These are phyloP conservation scores for Saccharomyces kudriavzevii DNA, from an alignment of 805 yeast genomes.

Conservation along the genomic window DNA sequence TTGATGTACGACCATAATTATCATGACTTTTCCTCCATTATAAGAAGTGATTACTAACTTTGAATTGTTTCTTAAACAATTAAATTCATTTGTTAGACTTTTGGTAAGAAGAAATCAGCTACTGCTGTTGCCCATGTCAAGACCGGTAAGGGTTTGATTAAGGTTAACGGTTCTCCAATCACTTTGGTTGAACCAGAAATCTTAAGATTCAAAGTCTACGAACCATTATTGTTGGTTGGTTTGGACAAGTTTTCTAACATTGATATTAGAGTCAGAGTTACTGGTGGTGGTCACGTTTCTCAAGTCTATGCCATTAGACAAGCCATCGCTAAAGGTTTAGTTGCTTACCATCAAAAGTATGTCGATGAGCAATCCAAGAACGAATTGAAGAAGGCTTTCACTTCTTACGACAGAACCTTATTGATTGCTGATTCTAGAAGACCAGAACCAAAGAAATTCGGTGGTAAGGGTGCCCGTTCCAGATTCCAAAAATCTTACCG, in stretches of 20 bases:
- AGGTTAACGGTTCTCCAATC: slow-evolving; percentile 99
- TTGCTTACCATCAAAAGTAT: slow-evolving; percentile 98
- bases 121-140: slow-evolving; percentile 99
- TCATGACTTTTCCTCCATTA: not conserved
- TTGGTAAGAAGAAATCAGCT: slow-evolving; percentile 99
- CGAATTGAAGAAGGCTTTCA: slow-evolving; percentile 97
- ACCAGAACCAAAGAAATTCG: slow-evolving; percentile 99
- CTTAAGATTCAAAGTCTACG: slow-evolving; percentile 99
- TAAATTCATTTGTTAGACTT: slow-evolving; percentile 53
- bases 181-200: slow-evolving; percentile 98
- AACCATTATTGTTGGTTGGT: slow-evolving; percentile 96
- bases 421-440: slow-evolving; percentile 99
- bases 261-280: slow-evolving; percentile 97
- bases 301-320: slow-evolving; percentile 99
- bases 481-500: slow-evolving; percentile 99
- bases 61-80: not conserved
- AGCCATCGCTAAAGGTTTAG: slow-evolving; percentile 98
- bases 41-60: slow-evolving; percentile 7
- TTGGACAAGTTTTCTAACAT: slow-evolving; percentile 97
- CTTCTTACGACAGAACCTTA: slow-evolving; percentile 97
- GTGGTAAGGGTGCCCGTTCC: slow-evolving; percentile 99
- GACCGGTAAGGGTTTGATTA: slow-evolving; percentile 98
- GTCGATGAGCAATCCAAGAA: slow-evolving; percentile 99
- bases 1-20: not conserved
- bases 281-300: slow-evolving; percentile 99